Conservation (phyloP, 2,329 filamentous ascomycete species). For the Hirsutella thompsonii region DNA sequence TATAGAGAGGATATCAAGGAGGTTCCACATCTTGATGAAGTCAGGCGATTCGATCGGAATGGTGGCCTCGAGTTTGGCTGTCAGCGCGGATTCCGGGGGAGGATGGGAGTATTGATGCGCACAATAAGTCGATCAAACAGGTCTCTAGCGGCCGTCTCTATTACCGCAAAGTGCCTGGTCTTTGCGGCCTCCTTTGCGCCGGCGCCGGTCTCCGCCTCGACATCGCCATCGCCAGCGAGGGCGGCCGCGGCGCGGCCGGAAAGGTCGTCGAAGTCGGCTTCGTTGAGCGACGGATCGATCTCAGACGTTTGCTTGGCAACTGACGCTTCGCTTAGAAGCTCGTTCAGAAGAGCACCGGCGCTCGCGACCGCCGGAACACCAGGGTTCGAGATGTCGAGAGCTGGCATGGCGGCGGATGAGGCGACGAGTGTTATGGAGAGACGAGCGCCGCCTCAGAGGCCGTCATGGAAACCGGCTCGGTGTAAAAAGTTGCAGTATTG, state of each 20-base stretch:
- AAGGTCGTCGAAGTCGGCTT: slow-evolving; percentile 47
- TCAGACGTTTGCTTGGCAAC: slow-evolving; percentile 42
- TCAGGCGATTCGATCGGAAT: slow-evolving; percentile 63
- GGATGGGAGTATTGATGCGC: slow-evolving; percentile 20
- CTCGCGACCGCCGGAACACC: slow-evolving; percentile 39
- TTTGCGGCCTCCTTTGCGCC: slow-evolving; percentile 25
- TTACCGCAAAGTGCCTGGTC: slow-evolving; percentile 49
- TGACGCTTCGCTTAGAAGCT: slow-evolving; percentile 46
- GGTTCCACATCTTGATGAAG: slow-evolving; percentile 82
- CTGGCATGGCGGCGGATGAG: slow-evolving; percentile 31
- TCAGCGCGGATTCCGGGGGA: slow-evolving; percentile 3
- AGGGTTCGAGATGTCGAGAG: slow-evolving; percentile 28
- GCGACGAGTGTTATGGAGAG: not conserved
- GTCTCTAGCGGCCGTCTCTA: slow-evolving; percentile 74
- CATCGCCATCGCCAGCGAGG: slow-evolving; percentile 13
- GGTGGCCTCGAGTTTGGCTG: slow-evolving; percentile 40
- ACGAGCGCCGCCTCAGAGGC: not conserved
- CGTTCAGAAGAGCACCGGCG: slow-evolving; percentile 39
- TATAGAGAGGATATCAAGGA: slow-evolving; percentile 82
- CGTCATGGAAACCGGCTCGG: not conserved
- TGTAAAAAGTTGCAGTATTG: not conserved
- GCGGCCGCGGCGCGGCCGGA: slow-evolving; percentile 28
- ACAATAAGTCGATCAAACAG: slow-evolving; percentile 72
- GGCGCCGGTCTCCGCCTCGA: slow-evolving; percentile 17
- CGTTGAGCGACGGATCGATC: slow-evolving; percentile 64